A percentile compares a stretch with the other conserved stretches of the same genome.
Conservation (phyloP, 2,329 filamentous ascomycete species). For the Scedosporium apiospermum region DNA sequence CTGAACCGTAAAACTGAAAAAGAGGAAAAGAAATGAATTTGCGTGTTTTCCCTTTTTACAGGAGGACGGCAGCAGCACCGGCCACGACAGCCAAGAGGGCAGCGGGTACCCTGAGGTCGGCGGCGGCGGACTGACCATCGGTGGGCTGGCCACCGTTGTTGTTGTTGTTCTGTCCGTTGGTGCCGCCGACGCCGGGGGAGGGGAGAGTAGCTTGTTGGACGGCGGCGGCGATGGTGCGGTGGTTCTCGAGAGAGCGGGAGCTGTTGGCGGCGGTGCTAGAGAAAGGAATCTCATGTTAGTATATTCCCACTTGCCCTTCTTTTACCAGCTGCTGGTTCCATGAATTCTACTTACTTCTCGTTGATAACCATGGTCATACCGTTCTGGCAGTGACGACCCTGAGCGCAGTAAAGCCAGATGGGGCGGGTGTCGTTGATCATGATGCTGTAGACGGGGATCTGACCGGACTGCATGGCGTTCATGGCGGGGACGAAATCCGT, state of each 20-base stretch:
- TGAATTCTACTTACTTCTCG: conserved; percentile 45
- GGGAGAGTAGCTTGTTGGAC: conserved; percentile 18
- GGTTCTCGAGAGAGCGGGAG: conserved; percentile 39
- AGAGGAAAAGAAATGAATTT: neutral
- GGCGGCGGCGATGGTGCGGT: conserved; percentile 30
- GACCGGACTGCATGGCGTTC: conserved; percentile 35
- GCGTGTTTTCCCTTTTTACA: conserved; percentile 13
- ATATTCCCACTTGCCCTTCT: neutral
- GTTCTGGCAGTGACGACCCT: conserved; percentile 62
- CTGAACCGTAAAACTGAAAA: neutral
- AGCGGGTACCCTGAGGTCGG: conserved; percentile 28
- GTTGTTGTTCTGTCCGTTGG: neutral
- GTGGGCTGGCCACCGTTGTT: neutral
- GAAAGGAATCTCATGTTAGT: neutral
- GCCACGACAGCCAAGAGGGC: conserved; percentile 33
- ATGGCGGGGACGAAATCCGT: conserved; percentile 58
- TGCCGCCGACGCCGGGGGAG: conserved; percentile 8
- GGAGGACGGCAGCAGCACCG: conserved; percentile 33
- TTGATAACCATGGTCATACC: conserved; percentile 75
- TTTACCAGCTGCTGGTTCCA: neutral
- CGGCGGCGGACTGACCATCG: conserved; percentile 11
- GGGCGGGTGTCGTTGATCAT: conserved; percentile 59
- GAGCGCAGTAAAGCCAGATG: conserved; percentile 72
- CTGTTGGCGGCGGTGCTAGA: conserved; percentile 39
- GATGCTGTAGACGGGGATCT: conserved; percentile 61